These are phyloP conservation scores for Albugo candida DNA, from an alignment of 352 stramenopile species.

Conservation along the genomic window DNA sequence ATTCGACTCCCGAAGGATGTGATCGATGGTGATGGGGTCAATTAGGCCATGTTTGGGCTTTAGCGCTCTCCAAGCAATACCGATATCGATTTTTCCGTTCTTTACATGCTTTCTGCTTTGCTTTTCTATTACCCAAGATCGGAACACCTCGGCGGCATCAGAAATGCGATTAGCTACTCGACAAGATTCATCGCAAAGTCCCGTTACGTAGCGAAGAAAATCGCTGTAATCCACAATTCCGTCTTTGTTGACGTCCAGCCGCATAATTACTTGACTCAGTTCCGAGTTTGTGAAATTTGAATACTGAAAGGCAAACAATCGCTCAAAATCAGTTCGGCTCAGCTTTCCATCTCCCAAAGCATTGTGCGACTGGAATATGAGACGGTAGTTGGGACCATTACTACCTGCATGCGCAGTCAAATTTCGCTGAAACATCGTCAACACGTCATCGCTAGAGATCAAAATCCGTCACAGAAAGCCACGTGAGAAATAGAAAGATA, in stretches of 20 bases:
- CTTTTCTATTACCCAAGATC: slow-evolving; percentile 44
- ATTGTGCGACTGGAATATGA: slow-evolving; percentile 67
- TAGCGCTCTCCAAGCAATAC: slow-evolving; percentile 41
- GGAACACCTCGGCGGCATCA: slow-evolving; percentile 39
- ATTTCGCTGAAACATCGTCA: slow-evolving; percentile 33
- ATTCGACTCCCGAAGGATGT: slow-evolving; percentile 33
- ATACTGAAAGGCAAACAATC: slow-evolving; percentile 42
- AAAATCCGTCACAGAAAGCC: not conserved
- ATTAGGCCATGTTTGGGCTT: slow-evolving; percentile 33
- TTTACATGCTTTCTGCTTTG: slow-evolving; percentile 61
- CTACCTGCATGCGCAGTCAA: slow-evolving; percentile 46
- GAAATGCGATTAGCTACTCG: slow-evolving; percentile 33
- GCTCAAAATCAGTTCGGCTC: slow-evolving; percentile 47
- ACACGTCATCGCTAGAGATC: slow-evolving; percentile 30
- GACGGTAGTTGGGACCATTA: slow-evolving; percentile 41
- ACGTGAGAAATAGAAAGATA: not conserved
- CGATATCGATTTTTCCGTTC: slow-evolving; percentile 63
- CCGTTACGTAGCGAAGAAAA: slow-evolving; percentile 61
- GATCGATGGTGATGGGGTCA: slow-evolving; percentile 30
- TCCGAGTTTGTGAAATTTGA: slow-evolving; percentile 51
- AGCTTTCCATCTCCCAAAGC: slow-evolving; percentile 39
- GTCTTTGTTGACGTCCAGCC: slow-evolving; percentile 59
- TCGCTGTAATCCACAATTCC: slow-evolving; percentile 57
- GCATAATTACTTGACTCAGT: slow-evolving; percentile 58
- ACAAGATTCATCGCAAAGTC: slow-evolving; percentile 36